phyloP scores from a whole-genome alignment of 495 filamentous ascomycete genomes.

The Jackrogersella multiformis region DNA sequence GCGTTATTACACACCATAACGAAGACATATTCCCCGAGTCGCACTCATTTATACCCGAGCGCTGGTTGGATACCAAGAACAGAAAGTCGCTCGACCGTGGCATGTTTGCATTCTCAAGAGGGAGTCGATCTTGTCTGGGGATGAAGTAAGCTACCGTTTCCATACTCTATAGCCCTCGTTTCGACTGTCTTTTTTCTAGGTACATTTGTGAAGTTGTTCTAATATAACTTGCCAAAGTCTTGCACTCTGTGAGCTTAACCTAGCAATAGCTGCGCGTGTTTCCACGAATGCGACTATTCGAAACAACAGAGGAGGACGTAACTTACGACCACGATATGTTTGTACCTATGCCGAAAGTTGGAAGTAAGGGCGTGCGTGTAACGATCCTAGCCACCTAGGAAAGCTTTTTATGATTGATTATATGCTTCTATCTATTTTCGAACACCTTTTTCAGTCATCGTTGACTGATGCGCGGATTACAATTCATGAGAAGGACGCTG shows the following conservation, averaged over 20 bases:
- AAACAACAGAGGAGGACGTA: constrained; percentile 53
- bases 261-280: constrained; percentile 43
- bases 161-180: neutral
- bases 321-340: constrained; percentile 51
- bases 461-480: no score
- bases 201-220: neutral
- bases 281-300: constrained; percentile 47
- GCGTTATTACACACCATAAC: constrained; percentile 9
- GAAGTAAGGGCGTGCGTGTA: constrained; percentile 50
- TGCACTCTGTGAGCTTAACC: constrained; percentile 49
- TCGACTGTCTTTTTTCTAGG: neutral
- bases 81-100: constrained; percentile 6
- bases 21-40: constrained; percentile 27
- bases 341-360: constrained; percentile 46
- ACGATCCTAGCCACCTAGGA: neutral
- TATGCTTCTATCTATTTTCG: no score
- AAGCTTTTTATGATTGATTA: neutral
- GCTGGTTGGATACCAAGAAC: constrained; percentile 11
- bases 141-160: constrained; percentile 24
- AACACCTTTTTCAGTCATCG: no score
- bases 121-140: constrained; percentile 20
- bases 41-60: constrained; percentile 16
- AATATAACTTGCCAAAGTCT: constrained; percentile 33
- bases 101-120: constrained; percentile 21
- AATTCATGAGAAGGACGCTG: no score